Evolutionary conservation across 306 rosid genomes (phyloP).

Genomic region (Sphenostylis stenocarpa): DNA sequence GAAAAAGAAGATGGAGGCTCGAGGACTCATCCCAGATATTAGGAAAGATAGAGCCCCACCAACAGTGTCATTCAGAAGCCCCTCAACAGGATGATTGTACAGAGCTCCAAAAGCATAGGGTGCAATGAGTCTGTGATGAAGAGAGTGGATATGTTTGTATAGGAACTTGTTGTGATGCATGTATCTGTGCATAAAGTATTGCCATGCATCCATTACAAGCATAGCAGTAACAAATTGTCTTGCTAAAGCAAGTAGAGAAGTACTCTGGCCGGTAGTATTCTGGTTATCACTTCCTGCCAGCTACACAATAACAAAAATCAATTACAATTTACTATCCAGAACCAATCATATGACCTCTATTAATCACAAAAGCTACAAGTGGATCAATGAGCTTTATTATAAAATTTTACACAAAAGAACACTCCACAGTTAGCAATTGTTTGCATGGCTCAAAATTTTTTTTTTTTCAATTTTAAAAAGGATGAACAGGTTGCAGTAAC

Average conservation of each 20-base stretch:
- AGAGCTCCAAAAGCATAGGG: conserved; percentile 94
- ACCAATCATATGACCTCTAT: not conserved
- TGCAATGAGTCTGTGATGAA: conserved; percentile 85
- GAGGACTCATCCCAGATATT: conserved; percentile 85
- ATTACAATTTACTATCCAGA: conserved; percentile 22
- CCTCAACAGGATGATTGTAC: conserved; percentile 95
- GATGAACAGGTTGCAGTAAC: not conserved
- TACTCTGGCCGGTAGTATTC: conserved; percentile 28
- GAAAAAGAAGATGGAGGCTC: conserved; percentile 91
- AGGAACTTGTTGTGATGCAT: conserved; percentile 96
- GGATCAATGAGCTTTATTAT: not conserved
- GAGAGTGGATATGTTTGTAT: conserved; percentile 93
- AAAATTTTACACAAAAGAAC: conserved; percentile 8
- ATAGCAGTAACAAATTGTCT: conserved; percentile 80
- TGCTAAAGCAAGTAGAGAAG: conserved; percentile 53
- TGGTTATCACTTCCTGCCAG: conserved; percentile 64
- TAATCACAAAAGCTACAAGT: not conserved
- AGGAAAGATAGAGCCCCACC: conserved; percentile 95
- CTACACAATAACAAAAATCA: conserved; percentile 42
- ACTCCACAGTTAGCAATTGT: not conserved
- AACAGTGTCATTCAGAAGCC: conserved; percentile 88
- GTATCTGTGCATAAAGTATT: conserved; percentile 93
- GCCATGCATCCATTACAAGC: conserved; percentile 96
- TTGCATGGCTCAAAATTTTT: not conserved
- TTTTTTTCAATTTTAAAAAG: not conserved